These are phyloP conservation scores for Kalmusia sp. DNA, from an alignment of 2,329 filamentous ascomycete species.

Conservation along the genomic window DNA sequence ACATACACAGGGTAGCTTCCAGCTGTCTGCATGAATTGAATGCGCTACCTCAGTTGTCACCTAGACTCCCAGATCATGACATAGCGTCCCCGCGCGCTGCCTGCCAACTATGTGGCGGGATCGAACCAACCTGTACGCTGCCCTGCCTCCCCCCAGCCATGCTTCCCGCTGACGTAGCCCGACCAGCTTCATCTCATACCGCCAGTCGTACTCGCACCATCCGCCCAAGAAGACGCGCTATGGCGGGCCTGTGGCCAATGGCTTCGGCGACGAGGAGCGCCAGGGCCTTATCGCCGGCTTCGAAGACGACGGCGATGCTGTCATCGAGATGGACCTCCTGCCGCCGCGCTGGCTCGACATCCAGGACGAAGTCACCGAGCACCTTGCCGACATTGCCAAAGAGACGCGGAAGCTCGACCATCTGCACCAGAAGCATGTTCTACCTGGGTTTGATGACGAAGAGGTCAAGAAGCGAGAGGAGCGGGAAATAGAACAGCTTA, in stretches of 20 bases:
- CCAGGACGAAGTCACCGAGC: conserved; percentile 89
- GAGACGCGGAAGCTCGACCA: conserved; percentile 88
- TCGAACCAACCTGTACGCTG: conserved; percentile 90
- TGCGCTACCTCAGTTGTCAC: conserved; percentile 2
- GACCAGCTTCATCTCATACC: conserved; percentile 94
- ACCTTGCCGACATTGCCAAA: conserved; percentile 78
- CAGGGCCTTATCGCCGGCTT: conserved; percentile 86
- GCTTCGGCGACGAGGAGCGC: conserved; percentile 66
- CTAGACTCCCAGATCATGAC: conserved; percentile 32
- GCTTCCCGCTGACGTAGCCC: conserved; percentile 41
- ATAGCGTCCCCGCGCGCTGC: conserved; percentile 32
- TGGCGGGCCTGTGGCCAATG: conserved; percentile 61
- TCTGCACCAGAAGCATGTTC: conserved; percentile 94
- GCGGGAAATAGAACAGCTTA: conserved; percentile 86
- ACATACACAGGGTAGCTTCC: background rate
- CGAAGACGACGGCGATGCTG: conserved; percentile 85
- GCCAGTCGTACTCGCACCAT: conserved; percentile 96
- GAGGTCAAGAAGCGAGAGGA: conserved; percentile 87
- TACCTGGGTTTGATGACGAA: conserved; percentile 96
- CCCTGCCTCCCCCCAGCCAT: conserved; percentile 13
- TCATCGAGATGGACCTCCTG: conserved; percentile 98
- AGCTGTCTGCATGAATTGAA: background rate
- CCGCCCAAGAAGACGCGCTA: conserved; percentile 82
- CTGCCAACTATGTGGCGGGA: conserved; percentile 87
- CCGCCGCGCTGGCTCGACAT: conserved; percentile 96